Conservation (phyloP, 2,329 filamentous ascomycete genomes). For the Colletotrichum agaves region DNA sequence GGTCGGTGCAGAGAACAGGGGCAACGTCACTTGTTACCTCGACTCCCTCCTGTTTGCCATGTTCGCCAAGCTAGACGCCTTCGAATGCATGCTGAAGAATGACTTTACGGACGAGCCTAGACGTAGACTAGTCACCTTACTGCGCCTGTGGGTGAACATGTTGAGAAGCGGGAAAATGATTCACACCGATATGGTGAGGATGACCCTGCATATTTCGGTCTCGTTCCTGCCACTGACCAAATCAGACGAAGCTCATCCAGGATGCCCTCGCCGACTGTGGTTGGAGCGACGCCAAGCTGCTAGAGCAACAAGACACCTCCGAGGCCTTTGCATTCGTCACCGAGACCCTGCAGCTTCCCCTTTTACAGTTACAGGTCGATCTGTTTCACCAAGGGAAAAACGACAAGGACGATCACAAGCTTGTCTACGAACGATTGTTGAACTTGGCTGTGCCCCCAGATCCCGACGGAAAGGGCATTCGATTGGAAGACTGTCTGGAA, state of each 20-base stretch:
- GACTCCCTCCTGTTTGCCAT: conserved; percentile 94
- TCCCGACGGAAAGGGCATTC: conserved; percentile 75
- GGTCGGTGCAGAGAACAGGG: conserved; percentile 86
- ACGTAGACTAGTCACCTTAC: conserved; percentile 77
- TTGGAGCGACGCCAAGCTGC: conserved; percentile 81
- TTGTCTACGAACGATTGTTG: conserved; percentile 89
- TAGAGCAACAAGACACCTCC: conserved; percentile 94
- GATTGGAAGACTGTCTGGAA: conserved; percentile 90
- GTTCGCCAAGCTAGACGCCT: conserved; percentile 90
- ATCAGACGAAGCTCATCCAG: conserved; percentile 83
- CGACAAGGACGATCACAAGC: conserved; percentile 90
- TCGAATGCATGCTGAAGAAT: conserved; percentile 90
- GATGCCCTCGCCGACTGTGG: conserved; percentile 85
- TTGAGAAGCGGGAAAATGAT: conserved; percentile 87
- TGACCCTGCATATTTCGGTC: too few species aligned
- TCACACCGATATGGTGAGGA: conserved; percentile 80
- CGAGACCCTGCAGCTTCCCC: conserved; percentile 84
- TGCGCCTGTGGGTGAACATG: conserved; percentile 95
- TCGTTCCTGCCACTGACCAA: conserved; percentile 41
- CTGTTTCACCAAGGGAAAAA: conserved; percentile 92
- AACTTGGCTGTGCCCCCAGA: conserved; percentile 90
- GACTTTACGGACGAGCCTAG: conserved; percentile 78
- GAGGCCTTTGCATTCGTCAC: conserved; percentile 97
- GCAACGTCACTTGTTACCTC: conserved; percentile 92
- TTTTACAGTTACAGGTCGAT: conserved; percentile 92